Base-by-base conservation (phyloP, 2,329 filamentous ascomycete genomes). In the Endothia cerciana region DNA sequence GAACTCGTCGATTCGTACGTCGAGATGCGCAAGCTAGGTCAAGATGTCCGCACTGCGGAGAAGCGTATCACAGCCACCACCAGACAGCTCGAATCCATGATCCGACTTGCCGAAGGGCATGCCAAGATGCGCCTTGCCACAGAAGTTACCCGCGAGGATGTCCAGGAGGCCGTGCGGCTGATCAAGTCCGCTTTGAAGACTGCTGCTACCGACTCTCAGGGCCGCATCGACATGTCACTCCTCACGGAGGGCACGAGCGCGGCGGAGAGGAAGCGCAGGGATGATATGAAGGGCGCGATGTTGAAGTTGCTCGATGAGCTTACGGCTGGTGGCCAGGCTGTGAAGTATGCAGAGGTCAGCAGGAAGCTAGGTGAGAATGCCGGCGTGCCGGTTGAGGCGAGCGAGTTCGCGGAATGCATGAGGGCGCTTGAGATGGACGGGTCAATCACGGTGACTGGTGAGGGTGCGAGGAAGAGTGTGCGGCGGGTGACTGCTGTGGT, bases 11-110 rank as follows among this genome's bases (percentile, higher is more conserved):
- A 91, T 51, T 87, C 93, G 38, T 99, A 99, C 75, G 91, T 98
- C 56, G 91, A 91, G 68, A 97, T 99, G 93, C 93, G 95, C 70
- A 92, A 94, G 74, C 88, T 99, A 0, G 95, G 95, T 57, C 90
- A 93, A 71, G 91, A 94, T 72, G 90, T 94, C 43, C 92, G 94
- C 59, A 86, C 93, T 2, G 87, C 92, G 3, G 96, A 99, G 78
- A 94, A 96, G 78, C 92, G 95, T 71, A 99, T 99, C 80, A 99
- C 95, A 0, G 95, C 95, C 49, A 99, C 95, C 3, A 99, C 96
- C 0, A 88, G 95, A 75, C 95, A 99, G 79, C 85, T 99, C 6
- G 96, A 99, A 80, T 95, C 91, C 56, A 99, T 99, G 96, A 98
- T 99, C 75, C 94, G 95, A 68, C 90, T 99, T 3, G 82, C 94